phyloP scores from a whole-genome alignment of 2,329 filamentous ascomycete genomes.

The Phoma herbarum region DNA sequence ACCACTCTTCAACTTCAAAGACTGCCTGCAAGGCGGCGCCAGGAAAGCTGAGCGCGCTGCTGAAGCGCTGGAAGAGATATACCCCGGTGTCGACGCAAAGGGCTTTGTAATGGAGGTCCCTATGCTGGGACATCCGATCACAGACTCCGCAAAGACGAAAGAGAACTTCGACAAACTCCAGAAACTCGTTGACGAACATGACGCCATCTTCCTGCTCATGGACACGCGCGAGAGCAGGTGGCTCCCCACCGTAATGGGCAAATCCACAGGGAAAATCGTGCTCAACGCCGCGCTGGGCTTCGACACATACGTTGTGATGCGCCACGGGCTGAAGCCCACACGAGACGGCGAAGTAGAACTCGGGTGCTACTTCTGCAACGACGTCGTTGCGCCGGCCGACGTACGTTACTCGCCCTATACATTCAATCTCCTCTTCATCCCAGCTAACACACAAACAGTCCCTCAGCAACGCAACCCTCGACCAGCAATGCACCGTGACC shows the following conservation, averaged over 20 bases:
- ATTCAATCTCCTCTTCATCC: conserved; percentile 13
- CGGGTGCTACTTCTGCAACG: conserved; percentile 98
- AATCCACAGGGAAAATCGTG: conserved; percentile 90
- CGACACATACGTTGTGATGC: conserved; percentile 96
- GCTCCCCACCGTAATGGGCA: conserved; percentile 96
- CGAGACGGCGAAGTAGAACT: conserved; percentile 69
- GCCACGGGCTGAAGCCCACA: conserved; percentile 74
- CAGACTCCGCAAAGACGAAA: conserved; percentile 73
- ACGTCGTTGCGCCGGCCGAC: conserved; percentile 92
- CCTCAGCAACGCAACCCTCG: conserved; percentile 91
- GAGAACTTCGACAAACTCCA: conserved; percentile 79
- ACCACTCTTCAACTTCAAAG: conserved; percentile 87
- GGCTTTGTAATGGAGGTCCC: conserved; percentile 88
- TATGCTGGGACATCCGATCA: conserved; percentile 92
- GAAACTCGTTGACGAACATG: conserved; percentile 80
- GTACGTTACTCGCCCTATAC: conserved; percentile 66
- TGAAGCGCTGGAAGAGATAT: conserved; percentile 82
- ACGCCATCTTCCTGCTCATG: conserved; percentile 96
- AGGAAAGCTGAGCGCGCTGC: conserved; percentile 85
- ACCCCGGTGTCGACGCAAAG: conserved; percentile 83
- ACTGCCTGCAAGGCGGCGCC: conserved; percentile 85
- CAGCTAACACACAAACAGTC: conserved; percentile 64
- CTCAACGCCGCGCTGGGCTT: conserved; percentile 97
- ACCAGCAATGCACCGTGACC: conserved; percentile 98
- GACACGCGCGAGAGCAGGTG: conserved; percentile 93